Conservation (phyloP, 768 basidiomycete species). For the Tricholomella constricta region DNA sequence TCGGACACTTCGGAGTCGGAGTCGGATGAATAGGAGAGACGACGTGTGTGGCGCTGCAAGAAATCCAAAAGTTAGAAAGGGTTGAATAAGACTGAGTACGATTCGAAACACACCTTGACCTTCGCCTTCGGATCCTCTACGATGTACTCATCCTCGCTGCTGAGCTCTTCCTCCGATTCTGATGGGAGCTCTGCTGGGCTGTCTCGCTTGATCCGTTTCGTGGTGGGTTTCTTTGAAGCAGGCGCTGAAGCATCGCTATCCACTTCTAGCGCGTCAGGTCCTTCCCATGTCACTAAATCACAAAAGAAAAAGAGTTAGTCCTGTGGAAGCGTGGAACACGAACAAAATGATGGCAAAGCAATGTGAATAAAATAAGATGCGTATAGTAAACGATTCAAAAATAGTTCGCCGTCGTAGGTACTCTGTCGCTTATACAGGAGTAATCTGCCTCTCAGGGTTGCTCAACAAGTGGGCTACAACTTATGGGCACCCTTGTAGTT, state of each 20-base stretch:
- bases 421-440: conserved; percentile 20
- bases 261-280: conserved; percentile 57
- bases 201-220: conserved; percentile 24
- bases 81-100: conserved; percentile 16
- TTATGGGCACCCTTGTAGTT: conserved; percentile 22
- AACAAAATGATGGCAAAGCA: conserved; percentile 4
- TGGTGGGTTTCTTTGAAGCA: conserved; percentile 32
- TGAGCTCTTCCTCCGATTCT: conserved; percentile 50
- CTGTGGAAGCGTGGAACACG: conserved; percentile 12
- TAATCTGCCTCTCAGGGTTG: conserved; percentile 27
- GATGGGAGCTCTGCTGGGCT: conserved; percentile 29
- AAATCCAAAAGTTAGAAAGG: conserved; percentile 10
- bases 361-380: conserved; percentile 8
- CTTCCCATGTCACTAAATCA: conserved; percentile 73
- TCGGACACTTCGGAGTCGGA: conserved; percentile 43
- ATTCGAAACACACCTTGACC: conserved; percentile 44
- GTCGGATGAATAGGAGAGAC: conserved; percentile 41
- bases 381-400: conserved; percentile 2
- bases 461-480: conserved; percentile 19
- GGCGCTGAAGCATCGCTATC: conserved; percentile 29
- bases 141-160: conserved; percentile 76
- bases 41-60: conserved; percentile 45
- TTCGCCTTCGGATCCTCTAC: conserved; percentile 42
- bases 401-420: conserved; percentile 15
- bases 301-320: conserved; percentile 23